Percentiles rank a stretch among this genome's conserved stretches.
Evolutionary conservation across 257 asterid genomes (phyloP).

Genomic region (Ilex aquifolium): DNA sequence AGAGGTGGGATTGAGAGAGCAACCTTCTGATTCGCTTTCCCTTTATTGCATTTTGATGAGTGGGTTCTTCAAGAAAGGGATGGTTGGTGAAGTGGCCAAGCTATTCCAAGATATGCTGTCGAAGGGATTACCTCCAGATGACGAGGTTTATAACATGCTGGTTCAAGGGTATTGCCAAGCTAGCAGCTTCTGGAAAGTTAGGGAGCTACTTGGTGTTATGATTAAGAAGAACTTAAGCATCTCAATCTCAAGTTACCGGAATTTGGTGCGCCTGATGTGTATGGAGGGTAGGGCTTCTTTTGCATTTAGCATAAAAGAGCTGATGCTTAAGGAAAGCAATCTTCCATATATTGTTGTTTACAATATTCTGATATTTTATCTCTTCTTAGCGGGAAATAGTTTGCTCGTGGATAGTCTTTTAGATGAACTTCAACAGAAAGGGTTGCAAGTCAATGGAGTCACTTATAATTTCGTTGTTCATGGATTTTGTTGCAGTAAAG

Average conservation of each 20-base stretch:
- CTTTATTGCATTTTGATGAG: slow-evolving; percentile 37
- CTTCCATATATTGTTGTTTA: slow-evolving; percentile 33
- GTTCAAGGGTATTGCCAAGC: slow-evolving; percentile 41
- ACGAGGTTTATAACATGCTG: slow-evolving; percentile 32
- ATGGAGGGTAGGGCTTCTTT: slow-evolving; percentile 26
- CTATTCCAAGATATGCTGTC: slow-evolving; percentile 35
- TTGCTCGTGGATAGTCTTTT: slow-evolving; percentile 30
- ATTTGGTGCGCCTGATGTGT: slow-evolving; percentile 35
- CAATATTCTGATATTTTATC: slow-evolving; percentile 52
- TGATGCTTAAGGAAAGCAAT: slow-evolving; percentile 33
- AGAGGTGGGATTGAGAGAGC: slow-evolving; percentile 34
- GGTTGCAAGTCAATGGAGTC: slow-evolving; percentile 41
- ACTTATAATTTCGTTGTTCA: slow-evolving; percentile 48
- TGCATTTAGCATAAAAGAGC: slow-evolving; percentile 48
- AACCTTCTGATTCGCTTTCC: slow-evolving; percentile 27
- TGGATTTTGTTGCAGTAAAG: slow-evolving; percentile 38
- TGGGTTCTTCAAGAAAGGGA: slow-evolving; percentile 42
- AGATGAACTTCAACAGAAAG: slow-evolving; percentile 30
- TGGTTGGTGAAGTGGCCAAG: slow-evolving; percentile 38
- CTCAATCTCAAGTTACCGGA: slow-evolving; percentile 50
- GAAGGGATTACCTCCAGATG: slow-evolving; percentile 25
- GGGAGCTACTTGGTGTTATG: slow-evolving; percentile 46
- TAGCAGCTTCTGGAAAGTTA: slow-evolving; percentile 31
- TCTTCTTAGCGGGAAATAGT: slow-evolving; percentile 28
- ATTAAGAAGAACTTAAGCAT: slow-evolving; percentile 41